phyloP scores from a whole-genome alignment of 225 moss, liverwort and hornwort genomes.

The Straminergon stramineum region DNA sequence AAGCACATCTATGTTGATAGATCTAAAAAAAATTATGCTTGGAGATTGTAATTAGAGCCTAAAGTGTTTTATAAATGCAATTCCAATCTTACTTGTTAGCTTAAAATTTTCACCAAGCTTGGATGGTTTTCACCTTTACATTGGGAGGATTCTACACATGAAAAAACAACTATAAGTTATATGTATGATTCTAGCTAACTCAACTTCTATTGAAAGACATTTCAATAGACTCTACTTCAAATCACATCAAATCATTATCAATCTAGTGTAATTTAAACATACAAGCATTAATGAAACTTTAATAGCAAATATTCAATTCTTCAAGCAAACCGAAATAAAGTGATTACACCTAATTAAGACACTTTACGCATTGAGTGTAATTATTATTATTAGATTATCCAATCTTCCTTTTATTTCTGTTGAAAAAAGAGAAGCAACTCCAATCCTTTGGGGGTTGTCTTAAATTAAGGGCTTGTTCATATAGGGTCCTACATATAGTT shows the following conservation, averaged over 20 bases:
- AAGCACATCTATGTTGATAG: neutral
- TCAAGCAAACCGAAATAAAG: neutral
- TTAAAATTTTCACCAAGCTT: neutral
- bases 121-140: neutral
- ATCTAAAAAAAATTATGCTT: neutral
- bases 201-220: neutral
- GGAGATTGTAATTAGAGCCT: neutral
- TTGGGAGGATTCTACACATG: neutral
- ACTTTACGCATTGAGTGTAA: neutral
- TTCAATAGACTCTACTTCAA: neutral
- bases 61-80: neutral
- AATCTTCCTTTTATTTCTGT: neutral
- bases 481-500: neutral
- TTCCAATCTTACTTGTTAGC: neutral
- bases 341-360: neutral
- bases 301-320: neutral
- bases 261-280: neutral
- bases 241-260: neutral
- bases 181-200: neutral
- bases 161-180: neutral
- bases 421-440: neutral
- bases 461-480: neutral
- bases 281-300: neutral
- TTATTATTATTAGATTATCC: neutral
- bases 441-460: accelerated